Base-by-base conservation (phyloP, 2,329 filamentous ascomycete genomes). In the Sclerotinia nivalis region DNA sequence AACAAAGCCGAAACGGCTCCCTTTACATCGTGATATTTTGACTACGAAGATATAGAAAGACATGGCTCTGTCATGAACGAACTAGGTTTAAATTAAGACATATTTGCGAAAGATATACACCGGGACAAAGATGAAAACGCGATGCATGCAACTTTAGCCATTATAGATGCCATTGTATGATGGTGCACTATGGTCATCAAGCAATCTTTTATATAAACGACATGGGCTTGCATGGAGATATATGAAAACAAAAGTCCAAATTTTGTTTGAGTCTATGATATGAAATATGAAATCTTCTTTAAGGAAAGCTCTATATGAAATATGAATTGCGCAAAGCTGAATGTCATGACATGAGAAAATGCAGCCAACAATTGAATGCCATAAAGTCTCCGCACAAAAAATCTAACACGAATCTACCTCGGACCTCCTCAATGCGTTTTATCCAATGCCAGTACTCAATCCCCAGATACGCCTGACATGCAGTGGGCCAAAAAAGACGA, bases 211-310 rank as follows among this genome's bases (percentile, higher is more conserved):
- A 50, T 52, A 20, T 7, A 20, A 25, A 40, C n/a, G 9, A 8
- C 9, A 25, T 22, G 13, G 37, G 45, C 45, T 52, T 20, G n/a
- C 31, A 64, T 28, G 31, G 49, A 50, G 22, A 64, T 28, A 25
- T 52, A 28, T 28, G 31, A 50, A 40, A 47, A 9, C 28, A 64
- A 28, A 64, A 22, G 1, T 64, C 22, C 10, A 28, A 52, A 20
- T 64, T 52, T 12, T 40, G 31, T 40, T 6, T 25, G 4, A 40
- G 31, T 64, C 31, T 52, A 64, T 64, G 34, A 64, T 28, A 25
- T 64, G 47, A 52, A 40, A 64, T 40, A 25, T 64, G 47, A 52
- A 40, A 52, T 40, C 61, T 64, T 64, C 25, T 31, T 6, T 4
- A 2, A 64, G 9, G 31, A 12, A 40, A 64, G 13, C 13, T 62